phyloP scores from a whole-genome alignment of 2,329 filamentous ascomycete species.

The Colletotrichum theobromicola region DNA sequence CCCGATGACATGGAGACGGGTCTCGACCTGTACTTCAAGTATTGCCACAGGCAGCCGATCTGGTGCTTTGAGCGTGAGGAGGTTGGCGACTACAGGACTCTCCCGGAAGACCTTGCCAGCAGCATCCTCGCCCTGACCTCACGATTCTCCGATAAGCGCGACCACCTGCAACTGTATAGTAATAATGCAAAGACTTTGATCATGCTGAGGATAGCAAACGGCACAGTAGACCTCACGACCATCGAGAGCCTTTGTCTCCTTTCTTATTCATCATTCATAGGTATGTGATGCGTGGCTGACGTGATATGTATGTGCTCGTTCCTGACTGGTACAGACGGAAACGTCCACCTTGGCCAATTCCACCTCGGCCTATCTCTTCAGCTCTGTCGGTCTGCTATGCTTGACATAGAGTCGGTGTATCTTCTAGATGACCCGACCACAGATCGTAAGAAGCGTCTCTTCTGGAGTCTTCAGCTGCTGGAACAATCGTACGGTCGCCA shows the following conservation, averaged over 20 bases:
- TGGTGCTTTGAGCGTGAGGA: slow-evolving; percentile 52
- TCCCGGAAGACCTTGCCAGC: slow-evolving; percentile 45
- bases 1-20: slow-evolving; percentile 38
- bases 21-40: slow-evolving; percentile 46
- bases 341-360: slow-evolving; percentile 53
- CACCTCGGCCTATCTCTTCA: slow-evolving; percentile 55
- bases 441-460: slow-evolving; percentile 54
- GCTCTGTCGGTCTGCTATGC: slow-evolving; percentile 54
- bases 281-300: slow-evolving; percentile 30
- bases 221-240: slow-evolving; percentile 52
- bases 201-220: slow-evolving; percentile 57
- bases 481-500: slow-evolving; percentile 56
- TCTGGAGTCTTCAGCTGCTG: slow-evolving; percentile 56
- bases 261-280: slow-evolving; percentile 54
- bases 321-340: slow-evolving; percentile 44
- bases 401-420: slow-evolving; percentile 49
- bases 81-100: slow-evolving; percentile 34
- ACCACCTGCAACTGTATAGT: slow-evolving; percentile 37
- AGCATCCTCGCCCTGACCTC: slow-evolving; percentile 45
- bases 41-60: slow-evolving; percentile 47
- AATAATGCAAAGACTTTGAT: slow-evolving; percentile 45
- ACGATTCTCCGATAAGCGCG: slow-evolving; percentile 40
- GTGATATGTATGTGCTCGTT: not conserved
- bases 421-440: slow-evolving; percentile 33
- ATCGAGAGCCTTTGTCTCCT: slow-evolving; percentile 57